Base-by-base conservation (phyloP, 371 early-diverging fungal genomes). In the Mitosporidium daphniae region DNA sequence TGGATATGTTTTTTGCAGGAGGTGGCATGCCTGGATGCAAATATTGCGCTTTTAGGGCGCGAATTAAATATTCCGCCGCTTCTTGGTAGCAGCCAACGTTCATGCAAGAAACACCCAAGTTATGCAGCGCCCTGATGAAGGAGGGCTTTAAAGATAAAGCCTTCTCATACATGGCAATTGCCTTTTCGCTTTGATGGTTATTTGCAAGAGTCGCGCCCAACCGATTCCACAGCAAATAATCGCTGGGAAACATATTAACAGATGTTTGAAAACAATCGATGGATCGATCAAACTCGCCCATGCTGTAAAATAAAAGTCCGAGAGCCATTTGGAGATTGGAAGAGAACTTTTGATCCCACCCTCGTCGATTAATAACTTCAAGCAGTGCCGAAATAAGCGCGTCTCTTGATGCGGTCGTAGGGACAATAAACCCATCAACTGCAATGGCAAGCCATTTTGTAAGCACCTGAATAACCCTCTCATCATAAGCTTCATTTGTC, bases 221-320 rank as follows among this genome's bases (percentile, higher is more conserved):
- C 14, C 17, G 14, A 16, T 28, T 31, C 4, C 16, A 27, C n/a
- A 31, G 4, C 4, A 28, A 23, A 19, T 17, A 15, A 25, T 25
- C 53, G n/a, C n/a, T n/a, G n/a, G n/a, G n/a, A n/a, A n/a, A n/a
- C n/a, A n/a, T n/a, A n/a, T n/a, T n/a, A n/a, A n/a, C n/a, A n/a
- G n/a, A n/a, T n/a, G 82, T 58, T 25, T 63, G 57, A 52, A 89
- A 89, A 36, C 91, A 89, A 42, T 89, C 91, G 2, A 77, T 57
- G 0, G 86, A 77, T 45, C 84, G 84, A 16, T 54, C 53, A 32
- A 67, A 80, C 30, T 84, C 78, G 17, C 61, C 55, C 1, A 64
- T 59, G 3, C 66, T 59, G 39, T 84, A 67, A 41, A 78, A 80
- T 7, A 24, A n/a, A n/a, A n/a, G n/a, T n/a, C n/a, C n/a, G n/a